Conservation (phyloP, 768 basidiomycete genomes). For the Tricholoma sp. region DNA sequence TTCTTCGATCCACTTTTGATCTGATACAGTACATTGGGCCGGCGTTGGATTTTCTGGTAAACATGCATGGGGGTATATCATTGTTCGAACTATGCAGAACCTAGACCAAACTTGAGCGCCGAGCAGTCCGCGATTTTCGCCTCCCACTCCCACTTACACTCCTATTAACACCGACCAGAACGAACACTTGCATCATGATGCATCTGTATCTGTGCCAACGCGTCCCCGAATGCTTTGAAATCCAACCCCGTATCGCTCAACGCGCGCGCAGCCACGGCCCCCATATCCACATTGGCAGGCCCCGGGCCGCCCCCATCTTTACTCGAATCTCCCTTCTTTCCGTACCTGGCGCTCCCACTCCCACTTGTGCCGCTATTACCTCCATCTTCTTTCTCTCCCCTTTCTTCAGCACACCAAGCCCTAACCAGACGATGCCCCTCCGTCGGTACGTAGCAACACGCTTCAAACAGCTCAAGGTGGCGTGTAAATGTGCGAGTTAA, state of each 20-base stretch:
- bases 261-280: constrained; percentile 7
- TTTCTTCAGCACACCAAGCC: constrained; percentile 27
- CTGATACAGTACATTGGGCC: no score
- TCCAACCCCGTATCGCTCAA: constrained; percentile 16
- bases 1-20: no score
- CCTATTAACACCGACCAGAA: neutral
- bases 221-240: constrained; percentile 10
- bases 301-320: neutral
- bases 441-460: constrained; percentile 36
- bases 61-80: no score
- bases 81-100: no score
- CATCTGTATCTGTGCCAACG: constrained; percentile 9
- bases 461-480: constrained; percentile 42
- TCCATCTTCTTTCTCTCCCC: neutral
- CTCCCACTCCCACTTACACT: neutral
- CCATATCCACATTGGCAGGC: constrained; percentile 1
- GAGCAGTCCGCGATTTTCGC: no score
- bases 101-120: no score
- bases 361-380: neutral
- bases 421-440: constrained; percentile 33
- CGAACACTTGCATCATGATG: neutral
- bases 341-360: neutral
- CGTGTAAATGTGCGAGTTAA: constrained; percentile 41
- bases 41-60: no score
- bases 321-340: neutral